These are phyloP conservation scores for Atkinsonella texensis DNA, from an alignment of 2,329 filamentous ascomycete species.

Conservation along the genomic window DNA sequence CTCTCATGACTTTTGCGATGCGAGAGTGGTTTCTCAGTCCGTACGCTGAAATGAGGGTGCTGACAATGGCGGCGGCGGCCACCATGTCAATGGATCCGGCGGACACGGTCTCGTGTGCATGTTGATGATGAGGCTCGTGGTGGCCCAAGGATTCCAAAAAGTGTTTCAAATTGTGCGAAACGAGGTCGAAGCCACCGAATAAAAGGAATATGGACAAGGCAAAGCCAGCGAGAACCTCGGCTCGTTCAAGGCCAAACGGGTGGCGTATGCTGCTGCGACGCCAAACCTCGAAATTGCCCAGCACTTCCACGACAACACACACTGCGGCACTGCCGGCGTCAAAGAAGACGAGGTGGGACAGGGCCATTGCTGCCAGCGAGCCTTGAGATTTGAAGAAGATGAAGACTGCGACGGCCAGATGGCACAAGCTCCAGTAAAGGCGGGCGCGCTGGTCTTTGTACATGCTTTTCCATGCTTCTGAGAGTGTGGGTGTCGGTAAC, in stretches of 20 bases:
- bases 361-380: conserved; percentile 78
- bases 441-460: conserved; percentile 73
- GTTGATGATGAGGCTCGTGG: conserved; percentile 62
- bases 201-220: conserved; percentile 91
- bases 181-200: conserved; percentile 94
- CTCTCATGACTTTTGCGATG: conserved; percentile 83
- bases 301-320: conserved; percentile 83
- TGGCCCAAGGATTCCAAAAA: conserved; percentile 53
- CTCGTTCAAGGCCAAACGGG: conserved; percentile 84
- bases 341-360: conserved; percentile 90
- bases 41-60: conserved; percentile 77
- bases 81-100: conserved; percentile 72
- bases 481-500: conserved; percentile 78
- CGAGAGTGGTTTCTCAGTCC: conserved; percentile 81
- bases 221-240: conserved; percentile 89
- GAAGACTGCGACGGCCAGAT: conserved; percentile 70
- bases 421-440: conserved; percentile 81
- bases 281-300: conserved; percentile 97
- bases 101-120: conserved; percentile 53
- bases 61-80: conserved; percentile 66
- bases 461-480: conserved; percentile 84
- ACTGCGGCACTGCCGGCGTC: conserved; percentile 86
- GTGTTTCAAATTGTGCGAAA: conserved; percentile 89
- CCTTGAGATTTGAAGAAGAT: conserved; percentile 79
- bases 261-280: conserved; percentile 83